phyloP scores from a whole-genome alignment of 2,329 filamentous ascomycete species.

The Penicillium glabrum region DNA sequence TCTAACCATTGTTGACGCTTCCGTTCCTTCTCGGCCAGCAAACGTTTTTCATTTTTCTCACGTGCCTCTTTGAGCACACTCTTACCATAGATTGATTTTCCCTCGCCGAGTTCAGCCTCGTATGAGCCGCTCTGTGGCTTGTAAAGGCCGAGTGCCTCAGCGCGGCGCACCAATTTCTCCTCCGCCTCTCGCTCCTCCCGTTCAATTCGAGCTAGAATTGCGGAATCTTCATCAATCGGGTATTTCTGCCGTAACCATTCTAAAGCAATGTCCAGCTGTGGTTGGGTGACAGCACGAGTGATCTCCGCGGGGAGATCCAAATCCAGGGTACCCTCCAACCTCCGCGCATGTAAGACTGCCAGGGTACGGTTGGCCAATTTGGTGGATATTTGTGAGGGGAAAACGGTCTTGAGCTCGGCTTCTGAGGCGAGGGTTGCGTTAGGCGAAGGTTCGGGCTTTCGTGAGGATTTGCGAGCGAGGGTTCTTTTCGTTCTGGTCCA shows the following conservation, averaged over 20 bases:
- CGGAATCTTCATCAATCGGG: constrained; percentile 49
- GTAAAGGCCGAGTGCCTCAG: constrained; percentile 42
- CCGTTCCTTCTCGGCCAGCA: constrained; percentile 45
- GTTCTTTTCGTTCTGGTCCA: constrained; percentile 23
- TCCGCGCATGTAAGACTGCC: constrained; percentile 43
- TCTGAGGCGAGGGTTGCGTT: constrained; percentile 32
- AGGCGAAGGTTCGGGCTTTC: constrained; percentile 14
- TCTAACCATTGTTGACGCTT: constrained; percentile 54
- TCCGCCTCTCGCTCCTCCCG: constrained; percentile 40
- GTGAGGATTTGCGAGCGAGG: constrained; percentile 12
- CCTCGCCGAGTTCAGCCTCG: constrained; percentile 40
- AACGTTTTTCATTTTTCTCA: constrained; percentile 40
- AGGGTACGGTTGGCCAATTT: constrained; percentile 39
- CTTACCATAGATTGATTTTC: constrained; percentile 43
- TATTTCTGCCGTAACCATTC: constrained; percentile 44
- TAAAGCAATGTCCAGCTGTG: constrained; percentile 38
- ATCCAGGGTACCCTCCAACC: constrained; percentile 47
- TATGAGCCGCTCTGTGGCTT: constrained; percentile 47
- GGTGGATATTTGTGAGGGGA: constrained; percentile 31
- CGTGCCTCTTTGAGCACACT: constrained; percentile 43
- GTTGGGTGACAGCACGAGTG: constrained; percentile 29
- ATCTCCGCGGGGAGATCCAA: constrained; percentile 43
- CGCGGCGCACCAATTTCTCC: constrained; percentile 36
- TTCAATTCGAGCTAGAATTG: constrained; percentile 47
- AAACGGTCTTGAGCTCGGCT: constrained; percentile 36